Conservation (phyloP, 2,329 filamentous ascomycete genomes). For the Parafenestella ontariensis region DNA sequence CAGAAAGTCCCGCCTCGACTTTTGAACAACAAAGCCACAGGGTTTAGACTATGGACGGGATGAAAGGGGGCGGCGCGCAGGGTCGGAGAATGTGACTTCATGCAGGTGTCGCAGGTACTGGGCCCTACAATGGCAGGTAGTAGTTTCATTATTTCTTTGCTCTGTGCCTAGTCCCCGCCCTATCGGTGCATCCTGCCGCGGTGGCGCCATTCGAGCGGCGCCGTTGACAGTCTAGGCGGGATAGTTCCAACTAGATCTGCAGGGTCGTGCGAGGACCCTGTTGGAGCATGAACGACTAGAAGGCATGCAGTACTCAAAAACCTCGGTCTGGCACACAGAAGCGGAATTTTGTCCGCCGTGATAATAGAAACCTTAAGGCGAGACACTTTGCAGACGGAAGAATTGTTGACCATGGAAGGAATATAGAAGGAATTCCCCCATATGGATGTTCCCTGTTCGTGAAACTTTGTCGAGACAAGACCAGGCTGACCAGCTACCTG, state of each 20-base stretch:
- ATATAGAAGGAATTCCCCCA: too few species aligned
- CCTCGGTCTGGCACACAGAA: neutral
- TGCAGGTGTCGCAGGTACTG: neutral
- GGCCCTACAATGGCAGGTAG: neutral
- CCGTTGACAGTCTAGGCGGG: too few species aligned
- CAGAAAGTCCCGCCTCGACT: neutral
- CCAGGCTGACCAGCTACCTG: neutral
- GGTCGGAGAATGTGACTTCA: neutral
- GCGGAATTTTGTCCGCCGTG: neutral
- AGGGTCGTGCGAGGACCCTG: too few species aligned
- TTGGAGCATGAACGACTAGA: neutral
- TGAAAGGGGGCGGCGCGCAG: neutral
- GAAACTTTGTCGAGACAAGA: slow-evolving; percentile 3
- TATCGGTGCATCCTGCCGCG: slow-evolving; percentile 10
- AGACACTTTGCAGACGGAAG: neutral
- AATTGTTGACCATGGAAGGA: neutral
- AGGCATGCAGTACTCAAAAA: neutral
- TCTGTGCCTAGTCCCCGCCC: neutral
- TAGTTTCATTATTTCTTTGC: slow-evolving; percentile 4
- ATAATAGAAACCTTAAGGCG: neutral
- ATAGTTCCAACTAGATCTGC: neutral
- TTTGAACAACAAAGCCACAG: neutral
- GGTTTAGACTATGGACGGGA: neutral
- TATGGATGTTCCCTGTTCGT: neutral
- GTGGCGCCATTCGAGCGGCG: neutral